phyloP scores from a whole-genome alignment of 2,329 filamentous ascomycete genomes.

The Fusarium tjaetaba region DNA sequence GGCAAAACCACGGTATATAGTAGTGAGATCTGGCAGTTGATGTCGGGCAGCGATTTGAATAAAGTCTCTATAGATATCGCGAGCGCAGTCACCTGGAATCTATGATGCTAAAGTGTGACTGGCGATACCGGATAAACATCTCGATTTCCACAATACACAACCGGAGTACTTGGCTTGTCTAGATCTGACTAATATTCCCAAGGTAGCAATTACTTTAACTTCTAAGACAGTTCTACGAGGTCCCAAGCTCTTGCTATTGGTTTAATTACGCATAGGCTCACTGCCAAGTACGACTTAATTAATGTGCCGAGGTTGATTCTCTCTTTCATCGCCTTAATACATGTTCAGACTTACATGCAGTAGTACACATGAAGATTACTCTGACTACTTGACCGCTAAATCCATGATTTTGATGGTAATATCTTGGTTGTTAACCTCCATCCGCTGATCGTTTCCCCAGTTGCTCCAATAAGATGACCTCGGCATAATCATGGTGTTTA shows the following conservation, averaged over 20 bases:
- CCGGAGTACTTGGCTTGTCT: neutral
- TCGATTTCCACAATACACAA: no score
- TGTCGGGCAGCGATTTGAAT: neutral
- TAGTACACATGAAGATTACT: fast-evolving
- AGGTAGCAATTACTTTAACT: fast-evolving
- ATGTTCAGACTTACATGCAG: fast-evolving
- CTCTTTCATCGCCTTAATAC: neutral
- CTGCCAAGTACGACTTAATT: neutral
- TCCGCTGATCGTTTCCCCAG: neutral
- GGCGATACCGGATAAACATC: no score
- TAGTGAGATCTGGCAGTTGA: no score
- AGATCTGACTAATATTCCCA: fast-evolving
- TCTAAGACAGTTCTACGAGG: fast-evolving
- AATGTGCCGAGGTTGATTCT: neutral
- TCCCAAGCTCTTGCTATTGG: neutral
- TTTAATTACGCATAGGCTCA: no score
- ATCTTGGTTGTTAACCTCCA: neutral
- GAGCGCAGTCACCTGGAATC: neutral
- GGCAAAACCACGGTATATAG: no score
- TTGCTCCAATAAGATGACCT: neutral
- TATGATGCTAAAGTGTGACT: neutral
- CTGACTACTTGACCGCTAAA: neutral
- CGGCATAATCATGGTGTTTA: neutral
- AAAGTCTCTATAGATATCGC: neutral
- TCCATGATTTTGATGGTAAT: fast-evolving